Evolutionary conservation across 805 yeast species (phyloP), one percentile per base, ranked within the genome.

Genomic region (Blastobotrys parvus): DNA sequence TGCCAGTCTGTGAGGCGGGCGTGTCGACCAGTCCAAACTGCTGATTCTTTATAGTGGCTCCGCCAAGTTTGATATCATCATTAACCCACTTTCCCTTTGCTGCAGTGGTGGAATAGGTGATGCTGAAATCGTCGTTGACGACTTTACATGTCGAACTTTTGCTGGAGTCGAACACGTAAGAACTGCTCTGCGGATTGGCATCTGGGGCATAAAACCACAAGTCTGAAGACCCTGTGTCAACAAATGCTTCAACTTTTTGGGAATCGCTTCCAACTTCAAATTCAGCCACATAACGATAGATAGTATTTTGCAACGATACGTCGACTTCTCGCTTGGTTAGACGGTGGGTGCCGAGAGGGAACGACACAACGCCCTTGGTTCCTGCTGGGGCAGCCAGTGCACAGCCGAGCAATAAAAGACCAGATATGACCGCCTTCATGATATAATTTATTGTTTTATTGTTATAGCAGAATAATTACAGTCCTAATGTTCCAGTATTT

Each of bases 141-240:
- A 25, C 43, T 41, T 51, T 23, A 45, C 51, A 54, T 11, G 59
- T 48, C 4, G 55, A 44, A 13, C 59, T 53, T 17, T 35, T 20
- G 19, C 7, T 10, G 11, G 50, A 38, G 19, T 39, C 30, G 33
- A 30, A 44, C 10, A 38, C 16, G 7, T 31, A 33, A 27, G 31
- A 21, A 27, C 17, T 20, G 27, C 27, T 34, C n/a, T 15, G 11
- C n/a, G 40, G 38, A 30, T 23, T 30, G 11, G 40, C 38, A 30
- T 40, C 36, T 6, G 17, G 19, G 18, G 51, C 25, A 39, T 45
- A 64, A 20, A 80, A 73, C 82, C 82, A 78, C 36, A 79, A 56
- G 56, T 80, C 86, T 0, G 81, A 70, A 0, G 86, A 79, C 1
- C 87, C 88, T 1, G 87, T 80, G 54, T 81, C 87, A 13, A 80